phyloP scores from a whole-genome alignment of 495 filamentous ascomycete species.

The Aspergillus coremiiformis region DNA sequence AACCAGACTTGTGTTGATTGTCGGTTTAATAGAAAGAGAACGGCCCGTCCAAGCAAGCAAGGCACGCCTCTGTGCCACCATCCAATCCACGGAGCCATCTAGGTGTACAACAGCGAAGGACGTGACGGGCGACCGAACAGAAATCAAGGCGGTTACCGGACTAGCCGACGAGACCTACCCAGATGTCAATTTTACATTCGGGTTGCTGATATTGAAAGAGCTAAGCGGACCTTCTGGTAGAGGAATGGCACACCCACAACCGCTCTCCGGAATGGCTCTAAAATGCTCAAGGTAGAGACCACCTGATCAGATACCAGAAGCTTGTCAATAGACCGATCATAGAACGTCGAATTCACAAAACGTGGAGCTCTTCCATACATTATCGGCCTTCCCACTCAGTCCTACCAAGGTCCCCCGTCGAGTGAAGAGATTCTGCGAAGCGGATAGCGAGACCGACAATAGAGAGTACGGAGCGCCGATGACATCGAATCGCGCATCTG shows the following conservation, averaged over 20 bases:
- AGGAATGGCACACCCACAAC: slow-evolving; percentile 82
- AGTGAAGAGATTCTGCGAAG: slow-evolving; percentile 88
- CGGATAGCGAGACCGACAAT: slow-evolving; percentile 83
- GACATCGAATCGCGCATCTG: slow-evolving; percentile 92
- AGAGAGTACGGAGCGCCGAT: slow-evolving; percentile 84
- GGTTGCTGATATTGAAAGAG: not conserved
- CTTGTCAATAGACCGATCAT: not conserved
- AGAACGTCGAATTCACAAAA: not conserved
- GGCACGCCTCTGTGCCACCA: slow-evolving; percentile 74
- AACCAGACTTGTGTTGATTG: slow-evolving; percentile 64
- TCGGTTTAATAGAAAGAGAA: slow-evolving; percentile 66
- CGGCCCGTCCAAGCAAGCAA: slow-evolving; percentile 95
- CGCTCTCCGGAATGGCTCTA: slow-evolving; percentile 73
- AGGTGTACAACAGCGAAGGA: slow-evolving; percentile 82
- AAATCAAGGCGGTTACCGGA: slow-evolving; percentile 78
- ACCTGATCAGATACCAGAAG: slow-evolving; percentile 34
- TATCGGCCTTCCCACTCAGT: slow-evolving; percentile 80
- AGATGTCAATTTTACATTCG: slow-evolving; percentile 2
- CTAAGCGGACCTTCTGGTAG: slow-evolving; percentile 61
- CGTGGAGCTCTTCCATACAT: slow-evolving; percentile 47
- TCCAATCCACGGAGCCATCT: slow-evolving; percentile 95
- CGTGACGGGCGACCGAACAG: slow-evolving; percentile 73
- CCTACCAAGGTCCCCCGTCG: slow-evolving; percentile 84
- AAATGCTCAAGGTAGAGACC: slow-evolving; percentile 79
- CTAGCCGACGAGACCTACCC: slow-evolving; percentile 67